Percentiles rank a stretch among this genome's conserved stretches.
Evolutionary conservation across 495 filamentous ascomycete genomes (phyloP).

Genomic region (Physcia stellaris): DNA sequence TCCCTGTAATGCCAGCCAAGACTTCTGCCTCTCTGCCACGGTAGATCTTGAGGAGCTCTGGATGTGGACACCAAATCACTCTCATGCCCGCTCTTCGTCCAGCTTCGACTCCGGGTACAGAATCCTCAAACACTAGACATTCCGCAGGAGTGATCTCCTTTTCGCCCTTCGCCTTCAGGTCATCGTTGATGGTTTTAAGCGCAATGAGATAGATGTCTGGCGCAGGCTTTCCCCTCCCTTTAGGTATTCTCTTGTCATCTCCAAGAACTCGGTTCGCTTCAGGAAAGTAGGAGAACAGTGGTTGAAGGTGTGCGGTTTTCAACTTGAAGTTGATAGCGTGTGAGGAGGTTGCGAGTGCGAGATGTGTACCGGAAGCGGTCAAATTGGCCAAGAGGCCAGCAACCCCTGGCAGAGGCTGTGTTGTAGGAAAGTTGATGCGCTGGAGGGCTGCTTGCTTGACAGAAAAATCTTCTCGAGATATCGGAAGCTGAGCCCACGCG

Average conservation of each 20-base stretch:
- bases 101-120: constrained; percentile 82
- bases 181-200: constrained; percentile 68
- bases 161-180: constrained; percentile 43
- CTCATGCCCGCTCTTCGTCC: constrained; percentile 89
- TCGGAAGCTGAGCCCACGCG: constrained; percentile 80
- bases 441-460: constrained; percentile 47
- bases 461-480: constrained; percentile 50
- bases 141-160: constrained; percentile 63
- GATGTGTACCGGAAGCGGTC: constrained; percentile 42
- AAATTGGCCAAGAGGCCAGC: constrained; percentile 46
- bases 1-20: constrained; percentile 66
- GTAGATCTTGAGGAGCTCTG: constrained; percentile 61
- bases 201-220: constrained; percentile 93
- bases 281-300: constrained; percentile 65
- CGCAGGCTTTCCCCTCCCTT: constrained; percentile 77
- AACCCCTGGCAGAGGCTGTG: constrained; percentile 68
- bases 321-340: constrained; percentile 56
- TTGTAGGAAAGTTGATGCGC: constrained; percentile 52
- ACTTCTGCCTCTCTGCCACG: constrained; percentile 66
- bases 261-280: constrained; percentile 58
- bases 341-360: constrained; percentile 79
- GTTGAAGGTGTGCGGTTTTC: constrained; percentile 61
- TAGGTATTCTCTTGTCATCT: constrained; percentile 69
- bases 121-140: constrained; percentile 94
- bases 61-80: constrained; percentile 86